Evolutionary conservation across 306 rosid genomes (phyloP).

Genomic region (Cucurbita argyrosperma): DNA sequence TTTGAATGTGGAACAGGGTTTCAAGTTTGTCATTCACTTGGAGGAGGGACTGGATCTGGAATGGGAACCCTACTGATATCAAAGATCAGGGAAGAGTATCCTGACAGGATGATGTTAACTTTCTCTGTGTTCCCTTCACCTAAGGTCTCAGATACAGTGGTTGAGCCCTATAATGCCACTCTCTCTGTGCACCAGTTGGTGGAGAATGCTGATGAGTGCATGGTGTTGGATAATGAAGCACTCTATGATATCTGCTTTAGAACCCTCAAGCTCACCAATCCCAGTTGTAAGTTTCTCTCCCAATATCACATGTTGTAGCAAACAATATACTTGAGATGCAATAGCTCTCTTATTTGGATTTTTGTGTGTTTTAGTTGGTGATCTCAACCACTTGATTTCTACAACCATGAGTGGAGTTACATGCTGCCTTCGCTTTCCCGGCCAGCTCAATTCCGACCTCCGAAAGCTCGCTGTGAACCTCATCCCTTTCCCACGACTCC

Average conservation of each 20-base stretch:
- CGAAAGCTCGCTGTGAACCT: constrained; percentile 65
- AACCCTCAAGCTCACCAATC: constrained; percentile 87
- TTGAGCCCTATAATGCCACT: constrained; percentile 85
- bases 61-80: constrained; percentile 83
- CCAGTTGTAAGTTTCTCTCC: constrained; percentile 47
- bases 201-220: constrained; percentile 85
- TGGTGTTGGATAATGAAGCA: constrained; percentile 85
- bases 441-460: constrained; percentile 84
- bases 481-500: constrained; percentile 75
- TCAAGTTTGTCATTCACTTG: constrained; percentile 79
- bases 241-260: constrained; percentile 85
- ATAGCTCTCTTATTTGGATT: background rate
- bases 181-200: constrained; percentile 80
- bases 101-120: constrained; percentile 88
- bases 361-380: constrained; percentile 47
- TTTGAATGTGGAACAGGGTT: constrained; percentile 37
- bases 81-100: constrained; percentile 92
- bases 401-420: constrained; percentile 95
- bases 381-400: constrained; percentile 80
- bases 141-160: constrained; percentile 80
- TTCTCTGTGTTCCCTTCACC: constrained; percentile 85
- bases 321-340: background rate
- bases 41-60: constrained; percentile 95
- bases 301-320: background rate
- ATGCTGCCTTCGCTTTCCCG: constrained; percentile 83